Percentiles rank a stretch among this genome's conserved stretches.
Evolutionary conservation across 2,329 filamentous ascomycete species (phyloP).

Genomic region (Xylaria arbuscula): DNA sequence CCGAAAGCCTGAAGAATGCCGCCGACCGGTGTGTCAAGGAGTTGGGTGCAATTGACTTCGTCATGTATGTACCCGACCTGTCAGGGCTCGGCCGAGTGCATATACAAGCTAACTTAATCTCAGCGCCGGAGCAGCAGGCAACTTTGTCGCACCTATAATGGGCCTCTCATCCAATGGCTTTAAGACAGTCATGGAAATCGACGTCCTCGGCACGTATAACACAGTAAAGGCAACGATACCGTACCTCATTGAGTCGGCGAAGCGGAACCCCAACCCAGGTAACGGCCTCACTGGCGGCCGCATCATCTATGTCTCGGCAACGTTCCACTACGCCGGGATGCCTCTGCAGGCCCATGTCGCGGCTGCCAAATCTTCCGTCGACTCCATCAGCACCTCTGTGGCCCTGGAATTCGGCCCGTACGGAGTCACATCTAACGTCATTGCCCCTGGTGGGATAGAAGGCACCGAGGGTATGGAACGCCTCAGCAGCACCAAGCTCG

Average conservation of each 20-base stretch:
- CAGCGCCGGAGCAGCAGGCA: constrained; percentile 93
- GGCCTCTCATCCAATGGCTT: constrained; percentile 89
- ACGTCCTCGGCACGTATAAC: constrained; percentile 93
- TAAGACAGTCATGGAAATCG: constrained; percentile 96
- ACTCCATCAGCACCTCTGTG: constrained; percentile 82
- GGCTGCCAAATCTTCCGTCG: constrained; percentile 90
- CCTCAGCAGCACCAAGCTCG: constrained; percentile 58
- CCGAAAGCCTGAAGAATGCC: constrained; percentile 75
- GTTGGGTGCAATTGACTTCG: constrained; percentile 89
- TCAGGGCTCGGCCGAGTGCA: constrained; percentile 13
- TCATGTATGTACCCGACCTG: constrained; percentile 84
- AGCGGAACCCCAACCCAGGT: constrained; percentile 67
- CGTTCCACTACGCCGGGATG: constrained; percentile 88
- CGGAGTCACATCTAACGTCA: constrained; percentile 87
- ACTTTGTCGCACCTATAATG: constrained; percentile 89
- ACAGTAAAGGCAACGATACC: constrained; percentile 92
- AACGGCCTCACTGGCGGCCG: constrained; percentile 79
- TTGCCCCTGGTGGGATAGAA: constrained; percentile 86
- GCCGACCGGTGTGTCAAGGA: constrained; percentile 84
- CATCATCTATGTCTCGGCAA: constrained; percentile 90
- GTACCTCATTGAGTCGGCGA: constrained; percentile 79
- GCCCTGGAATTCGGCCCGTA: constrained; percentile 90
- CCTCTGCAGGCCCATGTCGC: constrained; percentile 90
- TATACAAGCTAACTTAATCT: constrained; percentile 6
- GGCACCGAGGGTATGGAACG: constrained; percentile 85